Percentiles rank a stretch among this genome's conserved stretches.
Evolutionary conservation across 1,139 yeast species (phyloP).

Genomic region (Diutina rugosa): DNA sequence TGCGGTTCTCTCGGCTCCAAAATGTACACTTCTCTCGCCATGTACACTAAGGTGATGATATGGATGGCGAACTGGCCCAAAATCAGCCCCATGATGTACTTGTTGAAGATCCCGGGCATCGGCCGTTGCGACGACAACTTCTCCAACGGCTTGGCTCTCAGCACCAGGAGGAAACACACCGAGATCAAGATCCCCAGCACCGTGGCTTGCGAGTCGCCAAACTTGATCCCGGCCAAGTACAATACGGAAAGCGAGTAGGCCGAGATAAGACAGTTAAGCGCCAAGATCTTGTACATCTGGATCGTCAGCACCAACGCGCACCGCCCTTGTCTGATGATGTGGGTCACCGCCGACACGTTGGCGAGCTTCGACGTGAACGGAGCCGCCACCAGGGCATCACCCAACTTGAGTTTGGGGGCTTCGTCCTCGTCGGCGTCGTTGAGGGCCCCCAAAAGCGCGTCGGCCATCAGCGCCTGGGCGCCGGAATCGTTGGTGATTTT

Average conservation of each 20-base stretch:
- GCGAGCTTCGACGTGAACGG: slow-evolving; percentile 94
- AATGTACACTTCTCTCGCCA: slow-evolving; percentile 70
- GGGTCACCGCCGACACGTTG: slow-evolving; percentile 84
- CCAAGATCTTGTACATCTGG: slow-evolving; percentile 97
- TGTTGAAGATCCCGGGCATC: slow-evolving; percentile 92
- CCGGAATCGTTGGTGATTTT: slow-evolving; percentile 9
- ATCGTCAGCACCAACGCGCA: slow-evolving; percentile 95
- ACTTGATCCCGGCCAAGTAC: slow-evolving; percentile 93
- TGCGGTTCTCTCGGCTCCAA: slow-evolving; percentile 87
- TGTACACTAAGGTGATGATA: slow-evolving; percentile 66
- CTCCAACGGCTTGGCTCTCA: slow-evolving; percentile 86
- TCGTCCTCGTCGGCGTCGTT: slow-evolving; percentile 58
- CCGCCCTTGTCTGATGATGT: slow-evolving; percentile 95
- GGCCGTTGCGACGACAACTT: slow-evolving; percentile 91
- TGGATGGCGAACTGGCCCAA: slow-evolving; percentile 94
- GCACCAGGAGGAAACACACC: slow-evolving; percentile 89
- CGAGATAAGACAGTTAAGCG: slow-evolving; percentile 90
- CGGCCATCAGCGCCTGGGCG: slow-evolving; percentile 36
- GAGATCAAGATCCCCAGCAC: slow-evolving; percentile 82
- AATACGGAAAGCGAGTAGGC: slow-evolving; percentile 92
- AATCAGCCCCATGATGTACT: slow-evolving; percentile 93
- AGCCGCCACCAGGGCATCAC: slow-evolving; percentile 99
- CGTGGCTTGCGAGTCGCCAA: slow-evolving; percentile 96
- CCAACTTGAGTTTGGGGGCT: slow-evolving; percentile 86
- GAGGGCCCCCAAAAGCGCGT: slow-evolving; percentile 56